A percentile compares a stretch with the other conserved stretches of the same genome.
Evolutionary conservation across 2,329 filamentous ascomycete species (phyloP).

Genomic region (Lecanicillium sp.): DNA sequence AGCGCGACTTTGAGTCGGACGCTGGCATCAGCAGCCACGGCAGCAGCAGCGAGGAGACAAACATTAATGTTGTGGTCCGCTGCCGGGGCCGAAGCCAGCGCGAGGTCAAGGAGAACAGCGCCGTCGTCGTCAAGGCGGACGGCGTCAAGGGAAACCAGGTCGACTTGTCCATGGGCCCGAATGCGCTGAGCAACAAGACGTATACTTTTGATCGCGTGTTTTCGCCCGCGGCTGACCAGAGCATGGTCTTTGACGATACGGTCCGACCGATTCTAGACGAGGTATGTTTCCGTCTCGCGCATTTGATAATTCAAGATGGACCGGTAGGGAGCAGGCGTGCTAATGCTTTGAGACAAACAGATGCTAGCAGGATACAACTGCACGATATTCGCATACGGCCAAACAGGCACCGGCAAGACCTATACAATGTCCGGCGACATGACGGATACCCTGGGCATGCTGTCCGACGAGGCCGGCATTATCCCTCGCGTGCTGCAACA

Average conservation of each 20-base stretch:
- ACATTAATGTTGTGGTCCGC: constrained; percentile 94
- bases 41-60: constrained; percentile 70
- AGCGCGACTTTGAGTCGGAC: constrained; percentile 71
- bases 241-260: constrained; percentile 90
- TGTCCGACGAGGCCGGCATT: constrained; percentile 89
- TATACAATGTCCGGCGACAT: constrained; percentile 99
- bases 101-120: constrained; percentile 89
- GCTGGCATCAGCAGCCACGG: constrained; percentile 8
- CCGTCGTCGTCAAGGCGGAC: constrained; percentile 81
- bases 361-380: constrained; percentile 95
- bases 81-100: constrained; percentile 89
- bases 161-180: constrained; percentile 86
- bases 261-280: constrained; percentile 90
- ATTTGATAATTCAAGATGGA: background rate
- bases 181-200: constrained; percentile 87
- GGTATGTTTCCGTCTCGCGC: constrained; percentile 42
- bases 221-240: constrained; percentile 87
- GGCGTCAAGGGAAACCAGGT: constrained; percentile 81
- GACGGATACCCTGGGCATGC: constrained; percentile 73
- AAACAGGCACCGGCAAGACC: constrained; percentile 96
- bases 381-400: constrained; percentile 97
- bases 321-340: too few species aligned
- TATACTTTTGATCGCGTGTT: constrained; percentile 98
- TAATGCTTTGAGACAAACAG: too few species aligned
- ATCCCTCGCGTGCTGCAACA: constrained; percentile 85